These are phyloP conservation scores for Blastocystis sp. DNA, from an alignment of 352 stramenopile species.

Conservation along the genomic window DNA sequence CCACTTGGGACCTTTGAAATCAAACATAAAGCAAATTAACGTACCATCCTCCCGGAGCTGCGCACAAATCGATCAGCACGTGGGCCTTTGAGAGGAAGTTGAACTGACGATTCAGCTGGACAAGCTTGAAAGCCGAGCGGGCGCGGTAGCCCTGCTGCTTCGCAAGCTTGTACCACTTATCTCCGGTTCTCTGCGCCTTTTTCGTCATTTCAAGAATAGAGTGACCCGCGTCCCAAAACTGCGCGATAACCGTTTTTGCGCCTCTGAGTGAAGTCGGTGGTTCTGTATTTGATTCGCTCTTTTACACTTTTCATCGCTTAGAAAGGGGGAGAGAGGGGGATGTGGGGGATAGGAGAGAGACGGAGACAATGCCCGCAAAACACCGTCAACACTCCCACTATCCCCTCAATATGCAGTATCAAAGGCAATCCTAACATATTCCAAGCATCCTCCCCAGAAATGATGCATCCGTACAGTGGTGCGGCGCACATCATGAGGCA, in stretches of 20 bases:
- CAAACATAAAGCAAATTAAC: constrained; percentile 84
- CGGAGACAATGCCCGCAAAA: not conserved
- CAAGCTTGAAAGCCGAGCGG: constrained; percentile 97
- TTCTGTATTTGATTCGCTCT: too few species aligned
- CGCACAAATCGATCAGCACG: constrained; percentile 96
- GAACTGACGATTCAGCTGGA: constrained; percentile 99
- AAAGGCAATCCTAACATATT: not conserved
- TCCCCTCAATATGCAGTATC: not conserved
- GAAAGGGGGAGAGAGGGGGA: too few species aligned
- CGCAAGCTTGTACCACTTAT: constrained; percentile 97
- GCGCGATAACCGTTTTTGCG: too few species aligned
- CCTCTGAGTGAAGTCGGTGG: too few species aligned
- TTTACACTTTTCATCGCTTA: too few species aligned
- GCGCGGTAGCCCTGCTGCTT: constrained; percentile 88
- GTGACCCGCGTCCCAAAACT: too few species aligned
- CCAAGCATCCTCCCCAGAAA: not conserved
- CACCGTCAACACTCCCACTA: not conserved
- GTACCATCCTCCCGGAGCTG: constrained; percentile 95
- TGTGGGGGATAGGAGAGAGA: too few species aligned
- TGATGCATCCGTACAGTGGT: not conserved
- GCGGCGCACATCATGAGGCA: not conserved
- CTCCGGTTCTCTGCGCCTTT: constrained; percentile 71
- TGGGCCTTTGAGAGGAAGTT: constrained; percentile 90
- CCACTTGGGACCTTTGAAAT: constrained; percentile 74
- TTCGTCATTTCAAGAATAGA: constrained; percentile 53